Percentiles rank a stretch among this genome's conserved stretches.
Conservation (phyloP, 176 grass and related monocot species). For the Aegilops sharonensis region DNA sequence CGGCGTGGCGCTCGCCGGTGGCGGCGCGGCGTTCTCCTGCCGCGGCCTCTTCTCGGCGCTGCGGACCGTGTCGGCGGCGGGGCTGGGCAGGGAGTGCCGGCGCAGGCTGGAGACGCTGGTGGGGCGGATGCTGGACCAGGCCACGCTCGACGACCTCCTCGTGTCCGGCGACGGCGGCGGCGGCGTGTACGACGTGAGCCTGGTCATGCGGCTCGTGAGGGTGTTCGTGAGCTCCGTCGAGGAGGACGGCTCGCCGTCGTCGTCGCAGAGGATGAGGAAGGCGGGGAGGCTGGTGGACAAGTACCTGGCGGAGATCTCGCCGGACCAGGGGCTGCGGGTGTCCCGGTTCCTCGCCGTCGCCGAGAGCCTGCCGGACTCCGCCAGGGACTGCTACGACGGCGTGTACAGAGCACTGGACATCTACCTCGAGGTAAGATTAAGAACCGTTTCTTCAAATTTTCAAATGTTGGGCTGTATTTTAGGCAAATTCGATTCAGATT, state of each 20-base stretch:
- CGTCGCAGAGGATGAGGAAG: slow-evolving; percentile 62
- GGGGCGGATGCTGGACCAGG: slow-evolving; percentile 82
- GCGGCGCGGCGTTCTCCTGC: slow-evolving; percentile 69
- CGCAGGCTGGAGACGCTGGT: slow-evolving; percentile 79
- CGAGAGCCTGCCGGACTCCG: slow-evolving; percentile 79
- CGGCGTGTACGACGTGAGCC: slow-evolving; percentile 85
- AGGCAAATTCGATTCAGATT: not conserved
- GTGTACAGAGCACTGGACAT: slow-evolving; percentile 94
- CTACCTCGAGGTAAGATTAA: slow-evolving; percentile 65
- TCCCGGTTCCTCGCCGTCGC: slow-evolving; percentile 80
- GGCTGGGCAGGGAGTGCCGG: slow-evolving; percentile 70
- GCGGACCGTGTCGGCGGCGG: slow-evolving; percentile 55
- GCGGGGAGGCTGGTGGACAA: slow-evolving; percentile 83
- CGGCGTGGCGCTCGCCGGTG: slow-evolving; percentile 69
- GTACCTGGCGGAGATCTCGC: slow-evolving; percentile 93
- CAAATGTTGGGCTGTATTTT: too few species aligned
- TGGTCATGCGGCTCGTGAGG: slow-evolving; percentile 72
- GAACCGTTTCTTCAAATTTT: too few species aligned
- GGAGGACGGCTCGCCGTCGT: slow-evolving; percentile 32
- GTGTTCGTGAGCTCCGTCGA: slow-evolving; percentile 61
- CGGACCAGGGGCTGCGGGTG: slow-evolving; percentile 73
- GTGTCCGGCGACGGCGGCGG: slow-evolving; percentile 58
- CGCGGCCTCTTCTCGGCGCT: slow-evolving; percentile 79
- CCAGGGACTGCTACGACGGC: slow-evolving; percentile 87
- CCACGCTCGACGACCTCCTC: slow-evolving; percentile 82